Conservation (phyloP, 2,329 filamentous ascomycete genomes). For the Pseudogymnoascus sp. region DNA sequence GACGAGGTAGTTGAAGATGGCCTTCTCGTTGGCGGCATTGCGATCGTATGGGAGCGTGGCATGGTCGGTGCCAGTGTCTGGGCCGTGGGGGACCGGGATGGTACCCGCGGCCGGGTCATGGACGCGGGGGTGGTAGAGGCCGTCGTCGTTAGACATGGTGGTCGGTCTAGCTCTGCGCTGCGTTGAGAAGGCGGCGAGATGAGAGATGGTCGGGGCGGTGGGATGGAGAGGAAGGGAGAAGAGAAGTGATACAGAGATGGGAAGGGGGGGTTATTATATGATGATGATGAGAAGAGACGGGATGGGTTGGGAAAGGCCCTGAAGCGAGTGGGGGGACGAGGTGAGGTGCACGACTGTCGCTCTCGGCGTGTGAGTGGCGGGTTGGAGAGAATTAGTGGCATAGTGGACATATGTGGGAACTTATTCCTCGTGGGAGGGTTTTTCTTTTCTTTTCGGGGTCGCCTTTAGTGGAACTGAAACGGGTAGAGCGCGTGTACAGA, state of each 20-base stretch:
- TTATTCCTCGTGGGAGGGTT: background rate
- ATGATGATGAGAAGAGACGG: background rate
- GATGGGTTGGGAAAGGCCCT: background rate
- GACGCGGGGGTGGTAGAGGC: slow-evolving; percentile 19
- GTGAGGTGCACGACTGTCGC: slow-evolving; percentile 1
- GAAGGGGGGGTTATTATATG: background rate
- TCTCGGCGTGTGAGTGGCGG: background rate
- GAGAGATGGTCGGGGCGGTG: background rate
- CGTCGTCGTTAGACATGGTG: slow-evolving; percentile 10
- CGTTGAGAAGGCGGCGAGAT: background rate
- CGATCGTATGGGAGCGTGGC: slow-evolving; percentile 16
- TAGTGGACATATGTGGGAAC: background rate
- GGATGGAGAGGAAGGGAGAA: background rate
- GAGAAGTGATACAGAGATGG: background rate
- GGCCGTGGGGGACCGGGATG: slow-evolving; percentile 25
- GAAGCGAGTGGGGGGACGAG: background rate
- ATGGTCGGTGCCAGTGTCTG: slow-evolving; percentile 25
- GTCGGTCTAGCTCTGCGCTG: background rate
- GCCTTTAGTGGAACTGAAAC: background rate
- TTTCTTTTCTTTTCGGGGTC: background rate
- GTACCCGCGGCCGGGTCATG: slow-evolving; percentile 23
- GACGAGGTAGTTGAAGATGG: slow-evolving; percentile 68
- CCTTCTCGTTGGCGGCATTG: slow-evolving; percentile 36
- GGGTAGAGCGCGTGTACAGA: background rate
- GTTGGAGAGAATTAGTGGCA: background rate